phyloP scores from a whole-genome alignment of 441 rosid genomes.

The Metrosideros polymorpha region DNA sequence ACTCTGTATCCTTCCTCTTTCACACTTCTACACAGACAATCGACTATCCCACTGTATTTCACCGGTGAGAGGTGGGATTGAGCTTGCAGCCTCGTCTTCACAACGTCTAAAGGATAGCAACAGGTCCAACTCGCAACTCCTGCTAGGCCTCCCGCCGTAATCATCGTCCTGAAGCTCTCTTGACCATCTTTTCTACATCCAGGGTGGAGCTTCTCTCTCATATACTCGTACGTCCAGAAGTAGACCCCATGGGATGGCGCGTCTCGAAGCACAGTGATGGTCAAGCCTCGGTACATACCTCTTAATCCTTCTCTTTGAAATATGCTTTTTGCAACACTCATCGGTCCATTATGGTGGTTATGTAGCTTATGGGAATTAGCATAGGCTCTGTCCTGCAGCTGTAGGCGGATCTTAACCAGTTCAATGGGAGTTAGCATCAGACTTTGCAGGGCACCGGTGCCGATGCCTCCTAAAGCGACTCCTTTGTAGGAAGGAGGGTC shows the following conservation, averaged over 20 bases:
- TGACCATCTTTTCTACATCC: slow-evolving; percentile 82
- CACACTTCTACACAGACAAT: slow-evolving; percentile 65
- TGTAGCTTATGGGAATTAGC: slow-evolving; percentile 3
- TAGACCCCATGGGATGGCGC: slow-evolving; percentile 86
- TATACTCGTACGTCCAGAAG: slow-evolving; percentile 88
- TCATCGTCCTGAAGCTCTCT: slow-evolving; percentile 68
- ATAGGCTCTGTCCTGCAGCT: slow-evolving; percentile 33
- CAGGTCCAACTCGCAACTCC: slow-evolving; percentile 95
- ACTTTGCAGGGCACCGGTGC: slow-evolving; percentile 86
- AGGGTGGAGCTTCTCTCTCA: slow-evolving; percentile 75
- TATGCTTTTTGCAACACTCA: slow-evolving; percentile 54
- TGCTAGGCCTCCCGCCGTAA: slow-evolving; percentile 80
- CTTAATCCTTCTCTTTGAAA: slow-evolving; percentile 44
- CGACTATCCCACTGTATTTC: slow-evolving; percentile 56
- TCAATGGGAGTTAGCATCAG: slow-evolving; percentile 71
- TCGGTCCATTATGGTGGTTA: slow-evolving; percentile 33
- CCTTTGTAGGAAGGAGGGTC: slow-evolving; percentile 87
- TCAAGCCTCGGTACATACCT: slow-evolving; percentile 73
- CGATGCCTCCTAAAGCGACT: slow-evolving; percentile 75
- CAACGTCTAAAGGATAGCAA: slow-evolving; percentile 82
- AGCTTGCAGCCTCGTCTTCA: slow-evolving; percentile 81
- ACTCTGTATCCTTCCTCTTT: slow-evolving; percentile 59
- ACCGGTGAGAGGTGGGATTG: slow-evolving; percentile 26
- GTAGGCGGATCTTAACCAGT: slow-evolving; percentile 87
- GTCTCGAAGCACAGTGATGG: slow-evolving; percentile 70